Evolutionary conservation across 2,329 filamentous ascomycete species (phyloP), one percentile per base, ranked within the genome.

Genomic region (Monosporascus sp.): DNA sequence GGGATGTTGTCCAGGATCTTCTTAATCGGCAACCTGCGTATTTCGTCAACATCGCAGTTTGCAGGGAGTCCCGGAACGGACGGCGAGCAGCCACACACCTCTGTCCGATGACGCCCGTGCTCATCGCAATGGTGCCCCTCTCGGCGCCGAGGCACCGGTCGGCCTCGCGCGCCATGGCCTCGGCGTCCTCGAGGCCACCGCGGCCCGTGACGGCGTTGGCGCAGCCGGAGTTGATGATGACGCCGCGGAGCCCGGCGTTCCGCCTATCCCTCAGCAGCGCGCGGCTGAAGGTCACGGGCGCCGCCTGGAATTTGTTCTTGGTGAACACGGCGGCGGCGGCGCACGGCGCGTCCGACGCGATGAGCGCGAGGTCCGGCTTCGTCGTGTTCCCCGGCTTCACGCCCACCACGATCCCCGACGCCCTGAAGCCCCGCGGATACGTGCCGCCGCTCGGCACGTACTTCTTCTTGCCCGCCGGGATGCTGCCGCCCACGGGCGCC

Each of bases 291-390:
- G 89, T 91, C 45, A 99, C 93, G 5, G 94, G 94, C 11, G 94
- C 94, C 18, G 94, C 94, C 73, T 97, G 92, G 75, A 99, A 99
- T 72, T 93, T 92, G 77, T 99, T 99, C 72, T 91, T 95, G 51
- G 94, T 99, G 75, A 97, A 97, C 46, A 97, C 92, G 7, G 91
- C 94, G 0, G 92, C 91, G 9, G 88, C 92, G 7, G 89, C 81
- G 71, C 91, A 97, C 51, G 92, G 91, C 50, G 79, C 80, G 64
- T 96, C 90, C 7, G 94, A 97, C 18, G 87, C 86, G 59, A 99
- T 81, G 60, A 99, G 80, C 37, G 92, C 91, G 49, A 99, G 81
- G 70, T 99, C 94, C 35, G 93, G 91, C 72, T 92, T 92, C 58
- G 84, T 88, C 49, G 89, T 96, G 74, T 97, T 97, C 60, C 86